Evolutionary conservation across 2,329 filamentous ascomycete genomes (phyloP), one percentile per base, ranked within the genome.

Genomic region (Sclerotinia sclerotiorum): DNA sequence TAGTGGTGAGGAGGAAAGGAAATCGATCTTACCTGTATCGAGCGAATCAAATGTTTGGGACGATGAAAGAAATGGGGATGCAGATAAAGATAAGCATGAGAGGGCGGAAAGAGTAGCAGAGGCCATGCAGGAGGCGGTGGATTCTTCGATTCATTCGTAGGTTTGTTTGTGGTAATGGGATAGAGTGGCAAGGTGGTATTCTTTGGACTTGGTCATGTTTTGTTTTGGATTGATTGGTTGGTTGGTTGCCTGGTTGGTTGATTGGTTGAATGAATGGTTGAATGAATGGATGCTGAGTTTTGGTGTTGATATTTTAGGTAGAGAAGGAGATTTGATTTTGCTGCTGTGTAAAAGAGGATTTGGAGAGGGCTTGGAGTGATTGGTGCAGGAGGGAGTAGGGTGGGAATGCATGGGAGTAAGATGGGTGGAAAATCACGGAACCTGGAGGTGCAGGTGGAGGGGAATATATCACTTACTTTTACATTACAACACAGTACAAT

Each of bases 131-230:
- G 64, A 67, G 32, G 64, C 64, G 5, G 64, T 67, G 11, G 62
- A 27, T 44, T 65, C 62, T 29, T 65, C 62, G 21, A 65, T 65
- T 65, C 62, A 65, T 65, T 54, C 48, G 17, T 65, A 65, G 62
- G 10, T 29, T 32, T n/a, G 13, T 17, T 29, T 24, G 17, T 13
- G 52, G 39, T 24, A 24, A 27, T 7, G 24, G 17, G 13, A 35
- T 66, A 32, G 52, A 35, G 32, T 7, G 24, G 65, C 13, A 42
- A 11, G 57, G 48, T 32, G 32, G 17, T 35, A 35, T 65, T 24
- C 10, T 51, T 52, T 52, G 19, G 13, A 57, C 27, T 65, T 42
- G 39, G 39, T 65, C 17, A 13, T 46, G 39, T 17, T 32, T 54
- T 42, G 11, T 17, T 42, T 65, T 57, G 48, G 49, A 55, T 65